phyloP scores from a whole-genome alignment of 257 asterid species.

The Gynochthodes officinalis region DNA sequence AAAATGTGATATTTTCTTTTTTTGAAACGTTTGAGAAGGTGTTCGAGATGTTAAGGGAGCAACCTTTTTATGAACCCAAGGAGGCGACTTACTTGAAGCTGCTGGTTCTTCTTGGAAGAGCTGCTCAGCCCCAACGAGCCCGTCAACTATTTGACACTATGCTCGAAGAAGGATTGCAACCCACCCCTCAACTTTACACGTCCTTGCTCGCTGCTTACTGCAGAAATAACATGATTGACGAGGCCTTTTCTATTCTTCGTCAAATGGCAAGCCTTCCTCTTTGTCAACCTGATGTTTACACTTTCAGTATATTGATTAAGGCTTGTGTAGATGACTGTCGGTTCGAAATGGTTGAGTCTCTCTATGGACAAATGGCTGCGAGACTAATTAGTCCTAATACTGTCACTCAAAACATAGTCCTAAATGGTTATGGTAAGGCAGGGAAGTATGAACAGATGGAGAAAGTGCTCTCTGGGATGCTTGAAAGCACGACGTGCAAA shows the following conservation, averaged over 20 bases:
- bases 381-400: conserved; percentile 70
- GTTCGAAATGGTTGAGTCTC: conserved; percentile 68
- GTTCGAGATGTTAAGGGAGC: conserved; percentile 77
- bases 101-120: conserved; percentile 81
- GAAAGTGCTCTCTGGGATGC: conserved; percentile 67
- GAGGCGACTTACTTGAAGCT: conserved; percentile 93
- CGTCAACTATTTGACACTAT: conserved; percentile 68
- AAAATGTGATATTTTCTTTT: background rate
- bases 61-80: conserved; percentile 77
- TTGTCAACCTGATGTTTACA: conserved; percentile 89
- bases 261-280: conserved; percentile 63
- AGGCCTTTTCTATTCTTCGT: conserved; percentile 60
- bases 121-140: conserved; percentile 82
- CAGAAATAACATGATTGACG: conserved; percentile 65
- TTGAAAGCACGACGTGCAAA: conserved; percentile 42
- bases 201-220: conserved; percentile 73
- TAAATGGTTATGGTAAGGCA: conserved; percentile 83
- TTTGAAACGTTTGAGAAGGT: conserved; percentile 38
- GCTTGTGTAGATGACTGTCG: conserved; percentile 68
- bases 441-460: conserved; percentile 88
- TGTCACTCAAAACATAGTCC: conserved; percentile 80
- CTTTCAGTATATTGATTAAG: conserved; percentile 74
- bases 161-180: conserved; percentile 69
- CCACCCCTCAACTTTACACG: conserved; percentile 77
- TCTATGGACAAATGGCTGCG: conserved; percentile 63